Base-by-base conservation (phyloP, 192 early-diverging fungal species). In the Rhizophagus clarus region DNA sequence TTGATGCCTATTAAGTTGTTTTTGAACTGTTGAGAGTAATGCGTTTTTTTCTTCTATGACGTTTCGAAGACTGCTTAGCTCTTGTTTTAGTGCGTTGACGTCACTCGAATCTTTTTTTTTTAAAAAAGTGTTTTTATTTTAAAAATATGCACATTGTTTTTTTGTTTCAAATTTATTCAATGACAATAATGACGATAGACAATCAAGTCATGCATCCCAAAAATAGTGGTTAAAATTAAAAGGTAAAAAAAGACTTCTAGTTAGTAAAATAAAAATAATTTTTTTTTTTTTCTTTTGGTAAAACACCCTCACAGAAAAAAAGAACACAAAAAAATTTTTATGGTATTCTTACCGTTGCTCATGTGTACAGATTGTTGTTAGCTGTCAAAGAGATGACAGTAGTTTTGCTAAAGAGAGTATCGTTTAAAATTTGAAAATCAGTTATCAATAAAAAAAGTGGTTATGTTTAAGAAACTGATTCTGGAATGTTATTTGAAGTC, bases 1-100 rank as follows among this genome's bases (percentile, higher is more conserved):
- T 61, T 79, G 77, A 34, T 32, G 20, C 9, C 29, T 37, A 37
- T 29, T 66, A 60, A 79, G 47, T 70, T 79, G 77, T 56, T 79
- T 79, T 70, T 79, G 77, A 11, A 79, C 77, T 22, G 37, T 69
- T 7, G 37, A 34, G 14, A 79, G 64, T 37, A 79, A 51, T 24
- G 77, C 77, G 49, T 56, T 79, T 60, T 56, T 79, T 70, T 79
- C 77, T 26, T 66, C 77, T 26, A 79, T 47, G 34, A 68, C 77
- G 42, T 68, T 31, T 24, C 77, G 67, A 45, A 79, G 67, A 70
- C 22, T 68, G 37, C 37, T 17, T 34, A 79, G 67, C 69, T 79
- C 64, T 70, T 79, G 77, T 56, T 70, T 68, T 60, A 79, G 49
- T 20, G 40, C 14, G 29, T 29, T 20, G 10, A 79, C 49, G 12